Conservation (phyloP, 305 asterid species). For the Fraxinus velutina region DNA sequence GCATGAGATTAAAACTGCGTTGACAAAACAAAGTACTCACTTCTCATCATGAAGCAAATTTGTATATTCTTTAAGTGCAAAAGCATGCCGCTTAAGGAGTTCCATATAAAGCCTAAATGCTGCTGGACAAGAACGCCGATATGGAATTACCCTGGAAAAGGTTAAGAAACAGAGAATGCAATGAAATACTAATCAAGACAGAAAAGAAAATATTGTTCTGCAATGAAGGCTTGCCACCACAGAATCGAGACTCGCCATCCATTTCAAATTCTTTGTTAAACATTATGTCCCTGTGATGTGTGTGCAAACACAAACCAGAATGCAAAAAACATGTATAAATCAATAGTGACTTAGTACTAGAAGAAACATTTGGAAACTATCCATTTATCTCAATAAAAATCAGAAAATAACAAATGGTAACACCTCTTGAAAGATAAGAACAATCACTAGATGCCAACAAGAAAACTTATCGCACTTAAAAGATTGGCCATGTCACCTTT, state of each 20-base stretch:
- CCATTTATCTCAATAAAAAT: background rate
- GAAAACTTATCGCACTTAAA: background rate
- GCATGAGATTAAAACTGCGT: background rate
- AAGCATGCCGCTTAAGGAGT: constrained; percentile 68
- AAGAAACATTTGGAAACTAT: background rate
- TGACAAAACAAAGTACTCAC: constrained; percentile 48
- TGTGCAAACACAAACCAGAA: background rate
- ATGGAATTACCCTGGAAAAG: constrained; percentile 68
- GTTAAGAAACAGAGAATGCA: constrained; percentile 4
- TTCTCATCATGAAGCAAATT: constrained; percentile 54
- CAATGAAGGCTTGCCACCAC: background rate
- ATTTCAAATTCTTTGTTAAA: background rate
- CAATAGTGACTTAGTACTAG: background rate
- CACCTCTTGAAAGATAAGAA: background rate
- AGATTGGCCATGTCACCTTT: background rate
- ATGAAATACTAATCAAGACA: constrained; percentile 2
- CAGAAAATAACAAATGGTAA: background rate
- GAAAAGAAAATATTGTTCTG: background rate
- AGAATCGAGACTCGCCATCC: constrained; percentile 17
- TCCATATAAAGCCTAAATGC: constrained; percentile 91
- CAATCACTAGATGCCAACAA: background rate
- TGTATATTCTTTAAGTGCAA: constrained; percentile 52
- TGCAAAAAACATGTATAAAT: background rate
- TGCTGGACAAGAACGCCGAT: constrained; percentile 61
- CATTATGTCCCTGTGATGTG: background rate